These are phyloP conservation scores for Acephala macrosclerotiorum DNA, from an alignment of 2,329 filamentous ascomycete species.

Conservation along the genomic window DNA sequence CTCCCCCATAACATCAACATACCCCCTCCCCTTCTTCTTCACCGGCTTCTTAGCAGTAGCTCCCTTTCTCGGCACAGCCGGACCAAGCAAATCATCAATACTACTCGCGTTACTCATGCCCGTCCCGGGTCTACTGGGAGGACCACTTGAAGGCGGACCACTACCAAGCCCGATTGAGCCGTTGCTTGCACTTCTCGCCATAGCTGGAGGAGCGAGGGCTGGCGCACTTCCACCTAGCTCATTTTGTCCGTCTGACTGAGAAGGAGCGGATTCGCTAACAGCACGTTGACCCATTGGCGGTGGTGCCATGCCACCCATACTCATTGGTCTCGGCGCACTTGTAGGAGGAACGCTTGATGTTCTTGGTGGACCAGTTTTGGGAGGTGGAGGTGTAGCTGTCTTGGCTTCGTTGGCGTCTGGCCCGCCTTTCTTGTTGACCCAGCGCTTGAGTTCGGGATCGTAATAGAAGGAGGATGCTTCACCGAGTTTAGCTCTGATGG, in stretches of 20 bases:
- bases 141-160: conserved; percentile 44
- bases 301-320: conserved; percentile 5
- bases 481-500: conserved; percentile 92
- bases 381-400: conserved; percentile 80
- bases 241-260: conserved; percentile 5
- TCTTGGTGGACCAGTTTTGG: conserved; percentile 60
- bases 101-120: conserved; percentile 91
- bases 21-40: conserved; percentile 83
- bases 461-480: conserved; percentile 94
- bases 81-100: conserved; percentile 90
- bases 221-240: background rate
- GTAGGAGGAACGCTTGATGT: conserved; percentile 33
- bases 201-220: conserved; percentile 30
- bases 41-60: conserved; percentile 65
- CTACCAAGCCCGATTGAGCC: conserved; percentile 26
- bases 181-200: conserved; percentile 39
- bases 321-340: conserved; percentile 13
- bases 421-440: conserved; percentile 92
- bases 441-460: conserved; percentile 94
- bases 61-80: conserved; percentile 73
- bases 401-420: conserved; percentile 66
- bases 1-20: conserved; percentile 90
- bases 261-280: conserved; percentile 8
- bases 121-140: conserved; percentile 75
- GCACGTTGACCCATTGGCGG: conserved; percentile 20